These are phyloP conservation scores for Colletotrichum plurivorum DNA, from an alignment of 2,329 filamentous ascomycete species.

Conservation along the genomic window DNA sequence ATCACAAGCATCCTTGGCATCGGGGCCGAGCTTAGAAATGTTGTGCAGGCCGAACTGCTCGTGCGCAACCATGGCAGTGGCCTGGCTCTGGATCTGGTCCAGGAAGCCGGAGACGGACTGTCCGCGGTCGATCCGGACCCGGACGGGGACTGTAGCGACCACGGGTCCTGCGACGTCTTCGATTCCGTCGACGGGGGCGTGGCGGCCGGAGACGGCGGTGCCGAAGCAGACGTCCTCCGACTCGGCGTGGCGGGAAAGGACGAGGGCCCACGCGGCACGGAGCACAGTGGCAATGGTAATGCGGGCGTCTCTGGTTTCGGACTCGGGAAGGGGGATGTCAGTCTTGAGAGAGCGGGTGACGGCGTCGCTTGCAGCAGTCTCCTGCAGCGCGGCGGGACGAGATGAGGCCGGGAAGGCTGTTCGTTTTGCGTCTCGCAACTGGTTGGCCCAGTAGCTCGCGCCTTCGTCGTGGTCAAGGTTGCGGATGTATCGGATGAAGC, in stretches of 20 bases:
- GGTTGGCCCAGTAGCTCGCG: no score
- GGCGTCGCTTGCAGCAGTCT: no score
- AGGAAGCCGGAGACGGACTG: slow-evolving; percentile 24
- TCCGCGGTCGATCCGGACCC: slow-evolving; percentile 51
- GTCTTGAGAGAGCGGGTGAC: no score
- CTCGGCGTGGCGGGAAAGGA: slow-evolving; percentile 63
- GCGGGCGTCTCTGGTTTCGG: neutral
- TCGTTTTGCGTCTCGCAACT: no score
- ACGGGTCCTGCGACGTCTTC: slow-evolving; percentile 46
- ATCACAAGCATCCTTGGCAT: neutral
- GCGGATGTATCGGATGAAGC: no score
- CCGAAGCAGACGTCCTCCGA: slow-evolving; percentile 49
- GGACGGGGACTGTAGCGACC: slow-evolving; percentile 59
- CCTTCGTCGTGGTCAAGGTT: no score
- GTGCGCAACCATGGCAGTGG: slow-evolving; percentile 42
- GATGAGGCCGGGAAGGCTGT: no score
- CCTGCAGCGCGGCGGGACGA: no score
- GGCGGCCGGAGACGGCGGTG: slow-evolving; percentile 57
- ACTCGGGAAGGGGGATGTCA: no score
- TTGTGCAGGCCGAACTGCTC: slow-evolving; percentile 46
- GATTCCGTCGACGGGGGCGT: slow-evolving; percentile 42
- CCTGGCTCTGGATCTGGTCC: slow-evolving; percentile 37
- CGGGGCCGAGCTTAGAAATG: neutral
- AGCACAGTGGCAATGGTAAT: slow-evolving; percentile 39
- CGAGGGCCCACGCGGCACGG: slow-evolving; percentile 63